Evolutionary conservation across 768 basidiomycete genomes (phyloP), one percentile per base, ranked within the genome.

Genomic region (Wakefieldia striispora): DNA sequence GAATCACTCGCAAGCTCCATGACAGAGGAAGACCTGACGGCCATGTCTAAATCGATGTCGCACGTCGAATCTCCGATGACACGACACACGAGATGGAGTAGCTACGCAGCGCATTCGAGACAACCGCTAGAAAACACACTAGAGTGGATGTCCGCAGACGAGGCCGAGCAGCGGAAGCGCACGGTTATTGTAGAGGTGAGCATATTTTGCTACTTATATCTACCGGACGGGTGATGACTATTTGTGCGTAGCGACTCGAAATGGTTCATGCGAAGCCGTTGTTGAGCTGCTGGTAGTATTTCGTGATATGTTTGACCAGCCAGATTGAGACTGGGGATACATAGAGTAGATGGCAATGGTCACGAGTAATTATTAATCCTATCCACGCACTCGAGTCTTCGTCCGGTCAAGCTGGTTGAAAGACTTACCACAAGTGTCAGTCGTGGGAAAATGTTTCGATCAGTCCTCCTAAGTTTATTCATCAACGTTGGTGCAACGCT

Each of bases 21-120:
- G 48, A 78, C 75, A 27, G 86, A 88, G 62, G 86, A 88, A 53
- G 86, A 87, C 61, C 65, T 88, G 47, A 80, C 81, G 12, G 77
- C 79, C 6, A 78, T 91, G 75, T 90, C 88, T 4, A 88, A 84
- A 70, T 88, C 86, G 2, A 80, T 82, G 55, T 83, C 88, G 16
- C 82, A 87, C 59, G 76, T 83, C 9, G 87, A 88, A 59, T 70
- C 75, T 26, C 69, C 75, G 24, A 60, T 69, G 29, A 68, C 70
- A 50, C 64, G 63, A 43, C 70, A 71, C 39, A 50, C 58, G 31
- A 69, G 72, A 35, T 73, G 72, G 67, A 62, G 57, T 44, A 68
- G 70, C 43, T 66, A 69, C 41, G 49, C 51, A 49, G 55, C 41
- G 3, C 59, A 50, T 12, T 62, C 63, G 26, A 54, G 60, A 43